Conservation (phyloP, 441 rosid species). For the Dalechampia spathulata region DNA sequence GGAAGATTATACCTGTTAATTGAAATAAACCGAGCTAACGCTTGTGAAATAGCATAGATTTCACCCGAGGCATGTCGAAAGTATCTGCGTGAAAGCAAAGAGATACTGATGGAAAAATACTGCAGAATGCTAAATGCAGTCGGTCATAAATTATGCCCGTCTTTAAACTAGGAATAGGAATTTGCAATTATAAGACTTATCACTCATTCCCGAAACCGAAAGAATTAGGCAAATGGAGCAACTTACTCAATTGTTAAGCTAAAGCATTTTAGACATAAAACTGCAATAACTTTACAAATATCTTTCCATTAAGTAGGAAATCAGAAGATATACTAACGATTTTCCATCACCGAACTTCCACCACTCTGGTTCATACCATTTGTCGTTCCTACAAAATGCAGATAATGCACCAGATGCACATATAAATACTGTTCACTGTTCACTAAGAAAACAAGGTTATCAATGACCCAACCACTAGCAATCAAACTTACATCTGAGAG, state of each 20-base stretch:
- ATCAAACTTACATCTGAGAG: constrained; percentile 67
- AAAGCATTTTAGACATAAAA: neutral
- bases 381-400: constrained; percentile 47
- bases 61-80: constrained; percentile 89
- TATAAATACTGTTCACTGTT: neutral
- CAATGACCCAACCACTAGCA: neutral
- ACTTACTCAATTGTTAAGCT: neutral
- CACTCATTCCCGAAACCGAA: neutral
- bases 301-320: neutral
- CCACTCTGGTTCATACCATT: constrained; percentile 98
- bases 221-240: neutral
- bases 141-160: too few species aligned
- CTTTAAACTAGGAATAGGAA: neutral
- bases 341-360: constrained; percentile 95
- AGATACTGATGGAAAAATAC: neutral
- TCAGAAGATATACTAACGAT: constrained; percentile 42
- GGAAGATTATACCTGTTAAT: constrained; percentile 55
- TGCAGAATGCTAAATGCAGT: neutral
- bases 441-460: neutral
- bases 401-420: neutral
- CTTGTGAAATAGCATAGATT: constrained; percentile 64
- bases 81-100: constrained; percentile 42
- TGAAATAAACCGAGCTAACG: constrained; percentile 71
- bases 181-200: neutral
- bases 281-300: neutral